Percentiles rank a stretch among this genome's conserved stretches.
These are phyloP conservation scores for Dichotomopilus funicola DNA, from an alignment of 2,329 filamentous ascomycete genomes.

Conservation along the genomic window DNA sequence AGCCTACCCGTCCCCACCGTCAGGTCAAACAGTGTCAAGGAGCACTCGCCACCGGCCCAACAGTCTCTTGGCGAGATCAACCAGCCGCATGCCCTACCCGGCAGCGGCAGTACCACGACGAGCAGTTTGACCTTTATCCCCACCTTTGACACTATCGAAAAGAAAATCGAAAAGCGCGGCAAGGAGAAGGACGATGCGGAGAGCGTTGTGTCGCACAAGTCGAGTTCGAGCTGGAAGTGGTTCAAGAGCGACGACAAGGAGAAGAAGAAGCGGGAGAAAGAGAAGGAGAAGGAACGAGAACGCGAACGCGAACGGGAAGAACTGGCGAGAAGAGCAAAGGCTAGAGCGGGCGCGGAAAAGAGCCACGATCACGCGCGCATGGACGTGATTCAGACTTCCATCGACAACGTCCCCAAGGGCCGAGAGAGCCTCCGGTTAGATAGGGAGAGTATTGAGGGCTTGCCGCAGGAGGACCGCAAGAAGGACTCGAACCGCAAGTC, in stretches of 20 bases:
- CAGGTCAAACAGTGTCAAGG: slow-evolving; percentile 11
- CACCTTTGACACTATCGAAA: slow-evolving; percentile 52
- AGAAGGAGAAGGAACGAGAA: slow-evolving; percentile 45
- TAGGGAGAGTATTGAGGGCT: slow-evolving; percentile 63
- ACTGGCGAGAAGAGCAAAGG: slow-evolving; percentile 42
- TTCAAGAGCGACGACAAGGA: slow-evolving; percentile 73
- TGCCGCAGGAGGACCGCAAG: slow-evolving; percentile 73
- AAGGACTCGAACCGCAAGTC: slow-evolving; percentile 72
- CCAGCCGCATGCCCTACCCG: slow-evolving; percentile 62
- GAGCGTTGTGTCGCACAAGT: slow-evolving; percentile 70
- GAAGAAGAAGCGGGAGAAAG: slow-evolving; percentile 57
- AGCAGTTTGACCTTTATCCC: slow-evolving; percentile 77
- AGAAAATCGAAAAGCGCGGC: slow-evolving; percentile 63
- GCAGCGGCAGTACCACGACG: slow-evolving; percentile 59
- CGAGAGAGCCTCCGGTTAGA: slow-evolving; percentile 82
- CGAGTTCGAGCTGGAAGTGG: slow-evolving; percentile 76
- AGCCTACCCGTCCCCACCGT: slow-evolving; percentile 1
- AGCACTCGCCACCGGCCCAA: slow-evolving; percentile 15
- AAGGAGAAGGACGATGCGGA: slow-evolving; percentile 63
- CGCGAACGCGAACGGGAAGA: slow-evolving; percentile 50
- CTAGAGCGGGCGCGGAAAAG: slow-evolving; percentile 54
- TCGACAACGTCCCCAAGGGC: slow-evolving; percentile 62
- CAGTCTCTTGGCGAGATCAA: slow-evolving; percentile 56
- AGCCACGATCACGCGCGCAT: slow-evolving; percentile 73
- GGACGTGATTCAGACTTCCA: slow-evolving; percentile 80